Evolutionary conservation across 139 green algal species (phyloP), one percentile per base, ranked within the genome.

Genomic region (Tetradesmus lagerheimii): DNA sequence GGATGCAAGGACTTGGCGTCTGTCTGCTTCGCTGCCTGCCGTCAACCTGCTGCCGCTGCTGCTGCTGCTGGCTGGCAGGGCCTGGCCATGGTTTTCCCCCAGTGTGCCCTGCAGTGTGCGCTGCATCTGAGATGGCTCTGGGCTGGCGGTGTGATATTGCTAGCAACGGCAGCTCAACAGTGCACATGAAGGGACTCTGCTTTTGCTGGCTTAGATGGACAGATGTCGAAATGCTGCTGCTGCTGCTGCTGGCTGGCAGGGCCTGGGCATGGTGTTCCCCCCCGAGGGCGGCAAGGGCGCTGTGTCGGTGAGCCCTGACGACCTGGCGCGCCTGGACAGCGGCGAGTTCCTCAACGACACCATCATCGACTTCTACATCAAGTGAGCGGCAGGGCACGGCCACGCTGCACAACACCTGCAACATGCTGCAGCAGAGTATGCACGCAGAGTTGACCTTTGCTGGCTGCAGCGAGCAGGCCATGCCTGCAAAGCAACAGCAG

Each of bases 301-400:
- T 16, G 92, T 98, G 89, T 87, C 95, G 83, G 89, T 98, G 23
- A 91, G 43, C 0, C 84, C 90, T 34, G 71, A 93, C 8, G 97
- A 99, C 92, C 80, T 99, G 79, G 74, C 84, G 1, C 92, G 95
- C 23, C 94, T 99, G 86, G 95, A 96, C 34, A 47, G 66, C 0
- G 89, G 91, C 2, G 95, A 98, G 89, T 99, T 99, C 66, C 91
- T 99, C 45, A 99, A 99, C 82, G 97, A 99, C 93, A 99, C 96
- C 18, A 86, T 97, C 90, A 99, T 99, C 45, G 97, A 99, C 94
- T 99, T 97, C 83, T 99, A 97, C 94, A 95, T 85, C 45, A 90
- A 90, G 86, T 90, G 45, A 84, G 86, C 0, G n/a, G 67, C n/a
- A n/a, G n/a, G n/a, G n/a, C n/a, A n/a, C n/a, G n/a, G n/a, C n/a